Conservation (phyloP, 148 eudicot species). For the Euryodendron excelsum region DNA sequence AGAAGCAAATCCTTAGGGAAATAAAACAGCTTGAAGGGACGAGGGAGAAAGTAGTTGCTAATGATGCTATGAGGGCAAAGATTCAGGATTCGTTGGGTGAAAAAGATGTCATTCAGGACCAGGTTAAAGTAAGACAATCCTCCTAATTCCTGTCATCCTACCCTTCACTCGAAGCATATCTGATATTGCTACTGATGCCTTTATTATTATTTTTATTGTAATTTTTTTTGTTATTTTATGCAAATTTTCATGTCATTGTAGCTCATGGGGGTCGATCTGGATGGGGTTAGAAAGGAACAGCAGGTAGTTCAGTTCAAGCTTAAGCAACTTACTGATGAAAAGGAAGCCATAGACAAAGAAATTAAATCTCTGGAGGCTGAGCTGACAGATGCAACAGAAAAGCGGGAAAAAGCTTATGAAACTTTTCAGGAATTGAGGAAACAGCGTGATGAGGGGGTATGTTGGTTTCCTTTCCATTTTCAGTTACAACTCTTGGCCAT, state of each 20-base stretch:
- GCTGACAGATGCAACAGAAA: constrained; percentile 28
- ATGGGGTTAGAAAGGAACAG: constrained; percentile 71
- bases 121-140: constrained; percentile 68
- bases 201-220: not conserved
- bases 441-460: constrained; percentile 55
- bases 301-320: constrained; percentile 41
- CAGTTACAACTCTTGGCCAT: not conserved
- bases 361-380: constrained; percentile 43
- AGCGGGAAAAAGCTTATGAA: constrained; percentile 37
- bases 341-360: constrained; percentile 35
- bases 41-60: constrained; percentile 67
- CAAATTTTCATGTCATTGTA: constrained; percentile 22
- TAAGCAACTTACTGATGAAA: constrained; percentile 44
- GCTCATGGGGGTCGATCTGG: constrained; percentile 70
- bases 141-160: not conserved
- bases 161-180: not conserved
- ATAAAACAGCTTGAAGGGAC: constrained; percentile 72
- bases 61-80: constrained; percentile 67
- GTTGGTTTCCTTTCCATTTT: constrained; percentile 9
- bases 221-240: constrained; percentile 9
- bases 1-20: constrained; percentile 72
- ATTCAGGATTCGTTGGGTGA: constrained; percentile 73
- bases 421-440: constrained; percentile 37
- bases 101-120: constrained; percentile 69
- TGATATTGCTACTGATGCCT: not conserved